These are phyloP conservation scores for Auriscalpium microsporum DNA, from an alignment of 768 basidiomycete genomes.

Conservation along the genomic window DNA sequence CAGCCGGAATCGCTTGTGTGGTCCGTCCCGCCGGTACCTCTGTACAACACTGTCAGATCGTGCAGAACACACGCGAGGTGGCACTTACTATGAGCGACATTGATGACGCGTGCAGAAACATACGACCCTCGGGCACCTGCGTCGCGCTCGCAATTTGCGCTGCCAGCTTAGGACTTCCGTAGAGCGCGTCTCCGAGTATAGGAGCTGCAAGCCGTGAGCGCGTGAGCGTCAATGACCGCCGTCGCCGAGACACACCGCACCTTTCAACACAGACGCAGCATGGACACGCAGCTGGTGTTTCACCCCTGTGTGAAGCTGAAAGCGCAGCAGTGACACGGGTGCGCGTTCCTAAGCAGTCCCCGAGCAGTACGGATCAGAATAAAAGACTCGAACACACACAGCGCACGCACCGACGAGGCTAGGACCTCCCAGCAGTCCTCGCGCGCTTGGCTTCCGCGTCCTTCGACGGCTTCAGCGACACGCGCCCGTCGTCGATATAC, in stretches of 20 bases:
- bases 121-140: slow-evolving; percentile 3
- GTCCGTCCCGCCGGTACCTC: slow-evolving; percentile 11
- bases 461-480: not conserved
- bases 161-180: not conserved
- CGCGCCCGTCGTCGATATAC: slow-evolving; percentile 7
- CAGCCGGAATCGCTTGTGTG: slow-evolving; percentile 10
- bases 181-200: slow-evolving; percentile 11
- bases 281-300: slow-evolving; percentile 17
- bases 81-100: slow-evolving; percentile 11
- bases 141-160: not conserved
- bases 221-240: not conserved
- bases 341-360: not conserved
- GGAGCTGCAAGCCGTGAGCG: slow-evolving; percentile 3
- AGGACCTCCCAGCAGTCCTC: slow-evolving; percentile 13
- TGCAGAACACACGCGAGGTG: not conserved
- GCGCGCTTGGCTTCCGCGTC: slow-evolving; percentile 1
- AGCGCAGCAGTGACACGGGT: slow-evolving; percentile 8
- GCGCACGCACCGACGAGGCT: slow-evolving; percentile 10
- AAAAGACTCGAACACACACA: not conserved
- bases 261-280: slow-evolving; percentile 3
- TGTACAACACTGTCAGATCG: not conserved
- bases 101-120: slow-evolving; percentile 14
- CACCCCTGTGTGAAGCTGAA: slow-evolving; percentile 11
- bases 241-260: slow-evolving; percentile 1
- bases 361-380: not conserved